phyloP scores from a whole-genome alignment of 352 stramenopile species.

The Thraustochytrium striatum region DNA sequence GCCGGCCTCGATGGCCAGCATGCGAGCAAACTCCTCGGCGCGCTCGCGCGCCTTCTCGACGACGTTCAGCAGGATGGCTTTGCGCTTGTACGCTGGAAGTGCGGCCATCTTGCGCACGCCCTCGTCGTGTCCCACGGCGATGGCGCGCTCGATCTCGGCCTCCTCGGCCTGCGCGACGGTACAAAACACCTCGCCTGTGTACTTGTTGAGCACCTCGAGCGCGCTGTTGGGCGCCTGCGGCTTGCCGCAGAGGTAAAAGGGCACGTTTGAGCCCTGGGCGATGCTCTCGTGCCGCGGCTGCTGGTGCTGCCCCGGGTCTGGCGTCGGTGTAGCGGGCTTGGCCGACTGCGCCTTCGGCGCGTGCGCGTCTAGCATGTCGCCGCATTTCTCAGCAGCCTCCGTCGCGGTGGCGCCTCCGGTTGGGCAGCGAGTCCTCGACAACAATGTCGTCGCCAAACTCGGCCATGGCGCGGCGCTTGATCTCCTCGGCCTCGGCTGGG shows the following conservation, averaged over 20 bases:
- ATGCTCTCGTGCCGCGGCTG: too few species aligned
- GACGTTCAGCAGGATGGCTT: conserved; percentile 51
- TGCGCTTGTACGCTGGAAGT: conserved; percentile 50
- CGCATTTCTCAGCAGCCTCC: neutral
- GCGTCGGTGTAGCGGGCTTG: neutral
- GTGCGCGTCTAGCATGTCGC: neutral
- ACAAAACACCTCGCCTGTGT: conserved; percentile 52
- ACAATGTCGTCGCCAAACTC: conserved; percentile 17
- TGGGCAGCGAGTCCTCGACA: neutral
- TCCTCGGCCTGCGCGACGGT: conserved; percentile 48
- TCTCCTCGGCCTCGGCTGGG: conserved; percentile 19
- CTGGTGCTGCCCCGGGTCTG: too few species aligned
- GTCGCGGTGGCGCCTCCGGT: neutral
- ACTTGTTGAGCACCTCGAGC: conserved; percentile 51
- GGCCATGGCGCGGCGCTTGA: neutral
- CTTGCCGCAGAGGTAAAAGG: conserved; percentile 49
- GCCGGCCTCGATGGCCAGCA: conserved; percentile 51
- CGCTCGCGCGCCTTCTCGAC: conserved; percentile 27
- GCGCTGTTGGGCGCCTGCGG: conserved; percentile 44
- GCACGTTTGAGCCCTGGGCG: conserved; percentile 35
- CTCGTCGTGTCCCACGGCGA: conserved; percentile 5
- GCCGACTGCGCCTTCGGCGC: conserved; percentile 1
- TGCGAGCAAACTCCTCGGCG: conserved; percentile 50
- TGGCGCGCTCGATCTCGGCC: conserved; percentile 48
- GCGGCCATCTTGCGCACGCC: conserved; percentile 49